Evolutionary conservation across 1,284 basidiomycete genomes (phyloP).

Genomic region (Austroboletus niveus): DNA sequence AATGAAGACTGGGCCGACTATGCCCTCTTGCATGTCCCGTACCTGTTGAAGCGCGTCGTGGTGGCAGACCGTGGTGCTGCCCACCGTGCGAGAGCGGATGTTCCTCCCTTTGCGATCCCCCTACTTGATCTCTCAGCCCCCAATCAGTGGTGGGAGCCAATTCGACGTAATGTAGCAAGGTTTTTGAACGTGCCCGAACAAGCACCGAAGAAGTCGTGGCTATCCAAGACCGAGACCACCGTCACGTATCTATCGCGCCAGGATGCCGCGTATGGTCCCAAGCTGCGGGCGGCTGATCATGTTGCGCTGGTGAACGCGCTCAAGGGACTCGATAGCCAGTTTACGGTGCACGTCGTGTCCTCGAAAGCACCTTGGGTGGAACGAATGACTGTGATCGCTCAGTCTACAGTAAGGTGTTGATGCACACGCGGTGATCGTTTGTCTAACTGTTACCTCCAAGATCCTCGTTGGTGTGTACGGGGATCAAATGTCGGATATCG

Average conservation of each 20-base stretch:
- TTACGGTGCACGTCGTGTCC: conserved; percentile 67
- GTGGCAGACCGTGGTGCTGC: conserved; percentile 75
- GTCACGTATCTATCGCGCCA: conserved; percentile 76
- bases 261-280: conserved; percentile 44
- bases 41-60: conserved; percentile 72
- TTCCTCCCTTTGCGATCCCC: conserved; percentile 52
- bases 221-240: conserved; percentile 41
- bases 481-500: conserved; percentile 65
- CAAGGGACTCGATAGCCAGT: conserved; percentile 51
- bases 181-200: conserved; percentile 45
- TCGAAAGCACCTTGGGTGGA: conserved; percentile 51
- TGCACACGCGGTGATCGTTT: neutral
- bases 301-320: conserved; percentile 49
- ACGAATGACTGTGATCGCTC: conserved; percentile 63
- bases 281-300: conserved; percentile 50
- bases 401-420: conserved; percentile 60
- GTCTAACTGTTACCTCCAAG: conserved; percentile 34
- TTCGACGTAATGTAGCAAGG: conserved; percentile 51
- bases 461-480: conserved; percentile 75
- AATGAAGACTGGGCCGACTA: conserved; percentile 77
- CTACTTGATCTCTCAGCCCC: conserved; percentile 56
- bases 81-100: conserved; percentile 33
- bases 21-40: conserved; percentile 62
- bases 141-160: conserved; percentile 72
- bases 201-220: conserved; percentile 25